Evolutionary conservation across 176 grass and related monocot genomes (phyloP), one percentile per base, ranked within the genome.

Genomic region (Oryza rufipogon): DNA sequence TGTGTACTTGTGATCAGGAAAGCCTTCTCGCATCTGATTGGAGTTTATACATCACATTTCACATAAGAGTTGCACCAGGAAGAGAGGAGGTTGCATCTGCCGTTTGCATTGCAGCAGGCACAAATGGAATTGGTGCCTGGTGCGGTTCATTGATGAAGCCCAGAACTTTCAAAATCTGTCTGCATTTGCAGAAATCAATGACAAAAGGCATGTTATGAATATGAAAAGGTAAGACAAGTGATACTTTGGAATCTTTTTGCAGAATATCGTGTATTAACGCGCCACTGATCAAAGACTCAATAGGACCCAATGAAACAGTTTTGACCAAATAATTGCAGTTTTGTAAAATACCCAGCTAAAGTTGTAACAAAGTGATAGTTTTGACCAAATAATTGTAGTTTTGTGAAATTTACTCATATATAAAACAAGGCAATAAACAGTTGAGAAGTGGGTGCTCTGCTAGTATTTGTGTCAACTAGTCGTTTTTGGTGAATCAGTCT

Each of bases 61-160:
- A 98, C 76, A 85, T 91, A 22, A 92, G 77, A 33, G 87, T 90
- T 67, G 93, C 79, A 70, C 96, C 87, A 78, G 92, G 85, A 89
- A 94, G 77, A 56, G 91, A 94, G 73, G 92, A 83, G 38, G 78
- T 78, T 38, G 87, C 38, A 49, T 92, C 92, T n/a, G 87, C 71
- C 52, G 90, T 80, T 30, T 83, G 87, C 65, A 92, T 74, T 71
- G 87, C 63, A 81, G 86, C 71, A 25, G 93, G 84, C 68, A 74
- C 83, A 85, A 90, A 92, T 8, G 91, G 68, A 58, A 79, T 81
- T 69, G 82, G 23, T 64, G 85, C 51, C 74, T 92, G 89, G 82
- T 92, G 93, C 42, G 67, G 76, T 82, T 98, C 96, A 16, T 80
- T 91, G 64, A 90, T 36, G 66, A 95, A 89, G 25, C 96, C 93